Evolutionary conservation across 345 rosid genomes (phyloP).

Genomic region (Nephelium lappaceum): DNA sequence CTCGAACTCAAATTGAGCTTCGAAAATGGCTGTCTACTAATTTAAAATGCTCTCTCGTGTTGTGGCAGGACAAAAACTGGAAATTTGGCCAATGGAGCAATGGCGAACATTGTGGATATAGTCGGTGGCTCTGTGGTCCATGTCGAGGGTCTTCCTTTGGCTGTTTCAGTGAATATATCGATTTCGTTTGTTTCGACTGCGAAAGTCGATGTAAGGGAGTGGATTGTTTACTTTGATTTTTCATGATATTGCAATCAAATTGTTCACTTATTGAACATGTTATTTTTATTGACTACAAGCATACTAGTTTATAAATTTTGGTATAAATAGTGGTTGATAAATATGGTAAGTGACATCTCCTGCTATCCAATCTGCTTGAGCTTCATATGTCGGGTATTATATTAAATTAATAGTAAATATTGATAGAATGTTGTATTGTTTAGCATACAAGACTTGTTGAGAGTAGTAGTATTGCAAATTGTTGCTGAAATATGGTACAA

Average conservation of each 20-base stretch:
- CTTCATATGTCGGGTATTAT: too few relatives aligned
- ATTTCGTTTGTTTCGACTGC: constrained; percentile 74
- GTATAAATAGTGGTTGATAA: too few relatives aligned
- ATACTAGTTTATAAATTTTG: too few relatives aligned
- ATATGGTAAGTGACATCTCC: too few relatives aligned
- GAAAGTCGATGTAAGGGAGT: constrained; percentile 56
- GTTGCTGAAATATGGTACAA: neutral
- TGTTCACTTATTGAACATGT: too few relatives aligned
- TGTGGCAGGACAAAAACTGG: constrained; percentile 72
- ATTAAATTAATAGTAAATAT: too few relatives aligned
- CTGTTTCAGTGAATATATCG: constrained; percentile 87
- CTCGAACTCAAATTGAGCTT: too few relatives aligned
- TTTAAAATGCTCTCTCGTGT: neutral
- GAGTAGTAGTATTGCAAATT: neutral
- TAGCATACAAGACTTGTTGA: neutral
- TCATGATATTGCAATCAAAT: neutral
- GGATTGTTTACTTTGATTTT: neutral
- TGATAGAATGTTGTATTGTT: neutral
- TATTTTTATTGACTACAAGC: too few relatives aligned
- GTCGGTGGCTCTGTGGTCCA: constrained; percentile 70
- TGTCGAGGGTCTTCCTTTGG: constrained; percentile 63
- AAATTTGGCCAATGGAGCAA: constrained; percentile 74
- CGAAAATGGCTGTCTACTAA: neutral
- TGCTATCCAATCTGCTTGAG: too few relatives aligned
- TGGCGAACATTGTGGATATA: constrained; percentile 85